Evolutionary conservation across 768 basidiomycete species (phyloP), one percentile per base, ranked within the genome.

Genomic region (Gelatoporia subvermispora): DNA sequence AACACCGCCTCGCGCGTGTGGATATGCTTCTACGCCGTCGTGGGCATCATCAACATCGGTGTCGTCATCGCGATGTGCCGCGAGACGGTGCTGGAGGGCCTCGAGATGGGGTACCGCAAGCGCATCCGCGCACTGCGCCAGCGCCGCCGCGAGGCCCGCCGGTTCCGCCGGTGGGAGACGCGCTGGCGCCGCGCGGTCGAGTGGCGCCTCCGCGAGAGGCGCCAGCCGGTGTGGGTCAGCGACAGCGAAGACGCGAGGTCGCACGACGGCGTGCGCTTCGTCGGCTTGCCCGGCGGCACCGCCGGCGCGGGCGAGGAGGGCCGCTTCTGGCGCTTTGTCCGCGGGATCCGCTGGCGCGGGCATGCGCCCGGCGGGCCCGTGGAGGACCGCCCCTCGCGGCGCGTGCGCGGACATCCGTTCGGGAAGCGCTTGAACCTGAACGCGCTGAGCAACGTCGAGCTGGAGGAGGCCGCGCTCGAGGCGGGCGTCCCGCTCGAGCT

Each of bases 21-120:
- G 55, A 70, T 75, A 0, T 79, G 79, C 59, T 53, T 78, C 48
- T 86, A 84, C 52, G 70, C 79, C 35, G 66, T 70, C 0, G 64
- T 82, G 28, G 85, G 85, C 10, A 76, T 91, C 43, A 25, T 88
- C 50, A 84, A 75, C 53, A 56, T 63, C 36, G 56, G 61, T 11
- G 68, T 89, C 11, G 77, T 81, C 11, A 81, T 89, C 24, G 72
- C 74, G 3, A 76, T 83, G 45, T 77, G 77, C 22, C 78, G 84
- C 15, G 88, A 87, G 58, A 84, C 81, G 0, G 73, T 91, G 22
- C 70, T 88, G 23, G 91, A 93, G 65, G 77, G 78, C 2, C 73
- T 85, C 40, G 81, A 88, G 56, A 71, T 82, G n/a, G 73, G 75
- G 0, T 84, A 85, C 58, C 75, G 76, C 24, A 73, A 68, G 48